A percentile compares a stretch with the other conserved stretches of the same genome.
Evolutionary conservation across 257 asterid genomes (phyloP).

Genomic region (Solanum arcanum): DNA sequence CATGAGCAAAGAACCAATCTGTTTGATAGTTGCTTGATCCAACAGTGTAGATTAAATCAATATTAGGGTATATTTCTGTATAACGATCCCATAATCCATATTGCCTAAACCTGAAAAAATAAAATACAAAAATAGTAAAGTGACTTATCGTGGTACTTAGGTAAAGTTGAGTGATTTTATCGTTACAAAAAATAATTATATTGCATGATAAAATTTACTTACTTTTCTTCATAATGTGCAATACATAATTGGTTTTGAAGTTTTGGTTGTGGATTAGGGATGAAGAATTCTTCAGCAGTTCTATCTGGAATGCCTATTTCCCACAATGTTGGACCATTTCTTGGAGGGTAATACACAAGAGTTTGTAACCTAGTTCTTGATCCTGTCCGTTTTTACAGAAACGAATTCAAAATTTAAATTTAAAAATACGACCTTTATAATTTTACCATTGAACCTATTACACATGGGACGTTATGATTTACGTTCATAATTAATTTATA

Average conservation of each 20-base stretch:
- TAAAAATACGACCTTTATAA: not conserved
- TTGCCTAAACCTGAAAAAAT: constrained; percentile 34
- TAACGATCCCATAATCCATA: constrained; percentile 52
- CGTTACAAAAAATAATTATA: not conserved
- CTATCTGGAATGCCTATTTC: constrained; percentile 67
- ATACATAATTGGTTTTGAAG: constrained; percentile 15
- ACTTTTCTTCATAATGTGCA: not conserved
- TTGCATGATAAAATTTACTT: not conserved
- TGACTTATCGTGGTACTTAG: not conserved
- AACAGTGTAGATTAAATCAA: constrained; percentile 30
- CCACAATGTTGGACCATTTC: constrained; percentile 54
- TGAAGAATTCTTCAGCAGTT: constrained; percentile 49
- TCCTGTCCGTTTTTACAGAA: constrained; percentile 2
- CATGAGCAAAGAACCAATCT: constrained; percentile 64
- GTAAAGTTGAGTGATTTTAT: not conserved
- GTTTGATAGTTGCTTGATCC: constrained; percentile 35
- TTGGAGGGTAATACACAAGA: constrained; percentile 39
- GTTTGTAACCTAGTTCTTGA: constrained; percentile 1
- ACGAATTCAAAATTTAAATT: not conserved
- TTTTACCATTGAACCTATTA: not conserved
- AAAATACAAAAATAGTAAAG: not conserved
- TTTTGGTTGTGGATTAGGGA: constrained; percentile 27
- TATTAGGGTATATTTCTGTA: constrained; percentile 18
- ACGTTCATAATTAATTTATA: not conserved
- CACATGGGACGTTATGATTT: not conserved